Percentiles rank a stretch among this genome's conserved stretches.
Evolutionary conservation across 176 grass and related monocot genomes (phyloP).

Genomic region (Leersia perrieri): DNA sequence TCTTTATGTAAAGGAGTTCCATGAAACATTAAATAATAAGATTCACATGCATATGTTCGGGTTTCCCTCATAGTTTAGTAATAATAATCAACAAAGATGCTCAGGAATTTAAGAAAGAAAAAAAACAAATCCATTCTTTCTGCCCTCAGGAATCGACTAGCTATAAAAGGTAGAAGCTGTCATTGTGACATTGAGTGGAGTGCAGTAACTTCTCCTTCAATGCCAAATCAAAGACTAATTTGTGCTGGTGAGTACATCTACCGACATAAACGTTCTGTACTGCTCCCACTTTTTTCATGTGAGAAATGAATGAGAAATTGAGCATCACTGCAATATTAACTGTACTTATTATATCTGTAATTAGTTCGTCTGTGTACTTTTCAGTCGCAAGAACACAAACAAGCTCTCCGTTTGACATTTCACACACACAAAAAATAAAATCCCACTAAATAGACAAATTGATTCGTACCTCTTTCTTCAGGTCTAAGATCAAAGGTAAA

Average conservation of each 20-base stretch:
- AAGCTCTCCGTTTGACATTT: background rate
- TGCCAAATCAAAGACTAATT: conserved; percentile 24
- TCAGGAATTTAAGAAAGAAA: background rate
- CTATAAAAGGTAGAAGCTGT: background rate
- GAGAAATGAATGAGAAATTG: background rate
- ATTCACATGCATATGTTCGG: background rate
- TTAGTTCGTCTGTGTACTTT: background rate
- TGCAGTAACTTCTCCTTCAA: conserved; percentile 24
- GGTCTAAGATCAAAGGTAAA: background rate
- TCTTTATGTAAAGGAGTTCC: background rate
- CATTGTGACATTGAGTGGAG: background rate
- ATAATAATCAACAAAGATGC: background rate
- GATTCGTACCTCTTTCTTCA: conserved; percentile 13
- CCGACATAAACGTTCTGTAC: conserved; percentile 26
- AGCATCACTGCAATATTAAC: conserved; percentile 7
- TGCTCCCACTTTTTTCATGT: background rate
- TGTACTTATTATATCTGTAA: background rate
- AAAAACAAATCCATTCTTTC: background rate
- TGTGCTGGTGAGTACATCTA: conserved; percentile 7
- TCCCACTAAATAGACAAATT: conserved; percentile 13
- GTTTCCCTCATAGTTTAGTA: background rate
- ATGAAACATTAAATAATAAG: background rate
- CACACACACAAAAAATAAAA: conserved; percentile 7
- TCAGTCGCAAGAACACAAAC: background rate
- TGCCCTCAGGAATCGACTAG: background rate